Evolutionary conservation across 2,329 filamentous ascomycete genomes (phyloP), one percentile per base, ranked within the genome.

Genomic region (Coleophoma cylindrospora): DNA sequence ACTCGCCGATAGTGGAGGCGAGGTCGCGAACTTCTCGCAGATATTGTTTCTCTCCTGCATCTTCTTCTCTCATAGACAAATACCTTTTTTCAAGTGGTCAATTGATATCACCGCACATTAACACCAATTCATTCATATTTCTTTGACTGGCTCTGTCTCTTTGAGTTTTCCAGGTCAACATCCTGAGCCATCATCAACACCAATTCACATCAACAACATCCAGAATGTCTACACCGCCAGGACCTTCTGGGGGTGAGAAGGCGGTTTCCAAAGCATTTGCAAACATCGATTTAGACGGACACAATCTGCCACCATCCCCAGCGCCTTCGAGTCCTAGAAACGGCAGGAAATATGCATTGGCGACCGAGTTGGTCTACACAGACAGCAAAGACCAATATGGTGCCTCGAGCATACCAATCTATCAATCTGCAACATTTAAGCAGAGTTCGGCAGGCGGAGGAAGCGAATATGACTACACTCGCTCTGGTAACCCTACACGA

Each of bases 361-460:
- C 92, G 51, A 99, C 94, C 4, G 94, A 99, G 72, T 76, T 99
- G 55, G 94, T 99, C 53, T 97, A 92, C 70, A 97, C 92, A 47
- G 94, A 99, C 62, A 84, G 87, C 67, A 94, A 86, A 71, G 94
- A 99, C 70, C 94, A 99, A 74, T 96, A 97, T 76, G 95, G 95
- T 65, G 83, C 94, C 51, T 96, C 90, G 61, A 97, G 91, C 69
- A 86, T 95, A 62, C 94, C 94, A 48, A 97, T 99, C 66, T 99
- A 99, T 71, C 94, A 96, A 79, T 95, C 90, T 45, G 95, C 94
- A 45, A 99, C 94, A 36, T 99, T 99, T 77, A 99, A 99, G 74
- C 94, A 97, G 71, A 81, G 81, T 19, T 89, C 87, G 15, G 86
- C 87, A 55, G 78, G 72, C 43, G 90, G 89, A 52, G 90, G 89